Conservation (phyloP, 371 early-diverging fungal species). For the Mucor saturninus region DNA sequence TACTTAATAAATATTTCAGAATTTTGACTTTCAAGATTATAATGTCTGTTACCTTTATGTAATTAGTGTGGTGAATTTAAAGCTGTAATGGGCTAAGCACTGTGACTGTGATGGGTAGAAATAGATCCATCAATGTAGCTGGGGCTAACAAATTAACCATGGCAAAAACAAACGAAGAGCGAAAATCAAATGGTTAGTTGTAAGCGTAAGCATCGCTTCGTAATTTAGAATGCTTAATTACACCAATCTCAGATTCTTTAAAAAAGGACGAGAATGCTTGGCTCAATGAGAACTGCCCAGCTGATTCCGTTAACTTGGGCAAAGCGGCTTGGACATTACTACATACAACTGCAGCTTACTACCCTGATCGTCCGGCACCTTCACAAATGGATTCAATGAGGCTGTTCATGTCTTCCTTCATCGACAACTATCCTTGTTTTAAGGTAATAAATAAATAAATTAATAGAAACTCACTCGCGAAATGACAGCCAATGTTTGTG, state of each 20-base stretch:
- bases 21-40: no score
- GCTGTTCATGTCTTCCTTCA: constrained; percentile 73
- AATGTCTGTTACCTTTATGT: no score
- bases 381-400: constrained; percentile 79
- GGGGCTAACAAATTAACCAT: no score
- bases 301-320: constrained; percentile 84
- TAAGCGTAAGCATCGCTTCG: no score
- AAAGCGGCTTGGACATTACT: constrained; percentile 96
- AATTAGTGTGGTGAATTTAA: no score
- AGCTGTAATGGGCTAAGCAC: no score
- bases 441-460: constrained; percentile 1
- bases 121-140: no score
- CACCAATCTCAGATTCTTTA: not conserved
- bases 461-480: constrained; percentile 20
- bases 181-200: no score
- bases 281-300: constrained; percentile 71
- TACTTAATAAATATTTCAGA: no score
- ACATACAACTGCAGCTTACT: constrained; percentile 98
- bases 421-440: constrained; percentile 94
- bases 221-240: no score
- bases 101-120: no score
- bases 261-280: constrained; percentile 3
- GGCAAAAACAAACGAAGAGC: no score
- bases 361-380: constrained; percentile 86
- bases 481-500: not conserved